Evolutionary conservation across 768 basidiomycete species (phyloP).

Genomic region (Boletus coccyginus): DNA sequence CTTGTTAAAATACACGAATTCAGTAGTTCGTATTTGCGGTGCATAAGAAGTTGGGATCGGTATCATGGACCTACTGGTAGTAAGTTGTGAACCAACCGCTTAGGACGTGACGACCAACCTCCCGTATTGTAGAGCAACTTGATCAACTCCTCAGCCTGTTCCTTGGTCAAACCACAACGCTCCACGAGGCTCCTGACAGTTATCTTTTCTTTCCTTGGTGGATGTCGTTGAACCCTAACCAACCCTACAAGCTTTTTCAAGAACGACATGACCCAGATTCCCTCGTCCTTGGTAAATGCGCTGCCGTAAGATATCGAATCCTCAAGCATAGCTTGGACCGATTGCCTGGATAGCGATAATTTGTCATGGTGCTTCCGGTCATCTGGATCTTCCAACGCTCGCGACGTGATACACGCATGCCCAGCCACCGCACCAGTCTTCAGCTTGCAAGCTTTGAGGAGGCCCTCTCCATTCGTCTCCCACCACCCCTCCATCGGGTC

Average conservation of each 20-base stretch:
- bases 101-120: not conserved
- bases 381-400: not conserved
- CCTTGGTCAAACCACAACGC: constrained; percentile 16
- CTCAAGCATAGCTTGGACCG: constrained; percentile 19
- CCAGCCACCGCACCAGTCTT: constrained; percentile 15
- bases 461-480: constrained; percentile 16
- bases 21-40: not conserved
- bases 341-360: constrained; percentile 11
- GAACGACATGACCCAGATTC: constrained; percentile 23
- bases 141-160: constrained; percentile 19
- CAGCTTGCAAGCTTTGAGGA: constrained; percentile 11
- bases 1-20: not conserved
- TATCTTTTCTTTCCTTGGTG: constrained; percentile 9
- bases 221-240: constrained; percentile 3
- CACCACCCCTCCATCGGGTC: constrained; percentile 34
- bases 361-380: constrained; percentile 5
- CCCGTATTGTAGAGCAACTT: constrained; percentile 5
- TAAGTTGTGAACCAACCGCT: not conserved
- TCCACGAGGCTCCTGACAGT: constrained; percentile 8
- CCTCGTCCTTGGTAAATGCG: constrained; percentile 13
- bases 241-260: constrained; percentile 19
- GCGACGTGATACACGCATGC: constrained; percentile 31
- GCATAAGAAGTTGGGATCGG: too few relatives aligned
- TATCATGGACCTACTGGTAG: not conserved
- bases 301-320: constrained; percentile 19